These are phyloP conservation scores for Kazachstania sp. DNA, from an alignment of 1,139 yeast genomes.

Conservation along the genomic window DNA sequence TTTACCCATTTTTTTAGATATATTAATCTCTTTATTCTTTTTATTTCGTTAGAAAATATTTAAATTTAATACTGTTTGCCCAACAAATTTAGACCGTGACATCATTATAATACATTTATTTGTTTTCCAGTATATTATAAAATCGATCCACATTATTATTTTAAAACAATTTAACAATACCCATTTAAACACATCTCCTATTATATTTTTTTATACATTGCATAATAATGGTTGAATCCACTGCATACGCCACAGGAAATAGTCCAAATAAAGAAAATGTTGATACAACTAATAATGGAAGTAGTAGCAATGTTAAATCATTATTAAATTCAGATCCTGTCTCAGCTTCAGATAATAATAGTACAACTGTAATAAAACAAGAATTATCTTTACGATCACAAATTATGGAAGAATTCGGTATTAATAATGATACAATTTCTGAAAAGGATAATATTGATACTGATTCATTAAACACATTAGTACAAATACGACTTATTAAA, in stretches of 20 bases:
- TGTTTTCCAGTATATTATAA: no score
- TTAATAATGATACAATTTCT: constrained; percentile 7
- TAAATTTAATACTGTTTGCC: no score
- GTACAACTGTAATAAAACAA: not conserved
- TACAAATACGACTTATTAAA: constrained; percentile 15
- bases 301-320: constrained; percentile 2
- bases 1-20: no score
- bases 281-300: not conserved
- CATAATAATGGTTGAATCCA: no score
- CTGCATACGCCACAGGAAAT: not conserved
- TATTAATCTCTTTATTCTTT: no score
- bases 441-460: constrained; percentile 7
- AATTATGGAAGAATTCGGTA: constrained; percentile 15
- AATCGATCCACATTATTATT: no score
- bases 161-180: no score
- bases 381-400: not conserved
- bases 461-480: constrained; percentile 11
- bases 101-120: no score
- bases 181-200: no score
- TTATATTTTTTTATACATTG: no score
- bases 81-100: no score
- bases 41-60: no score
- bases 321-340: constrained; percentile 4
- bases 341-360: not conserved
- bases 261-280: not conserved